Conservation (phyloP, 2,329 filamentous ascomycete genomes). For the Ilyonectria mors-panacis region DNA sequence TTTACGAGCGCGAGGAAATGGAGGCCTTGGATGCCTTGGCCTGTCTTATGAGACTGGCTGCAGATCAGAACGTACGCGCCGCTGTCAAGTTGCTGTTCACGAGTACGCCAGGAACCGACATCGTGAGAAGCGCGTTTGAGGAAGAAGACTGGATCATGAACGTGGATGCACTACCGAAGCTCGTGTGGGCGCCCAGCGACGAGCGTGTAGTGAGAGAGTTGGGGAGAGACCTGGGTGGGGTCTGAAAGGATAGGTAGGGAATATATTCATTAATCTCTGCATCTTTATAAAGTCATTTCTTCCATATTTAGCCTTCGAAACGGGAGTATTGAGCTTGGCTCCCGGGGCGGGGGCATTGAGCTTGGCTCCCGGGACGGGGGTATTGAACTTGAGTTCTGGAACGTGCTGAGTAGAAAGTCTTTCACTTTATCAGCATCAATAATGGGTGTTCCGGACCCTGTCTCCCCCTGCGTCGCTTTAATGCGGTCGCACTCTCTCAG, state of each 20-base stretch:
- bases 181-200: constrained; percentile 26
- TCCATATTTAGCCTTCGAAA: no score
- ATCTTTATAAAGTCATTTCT: no score
- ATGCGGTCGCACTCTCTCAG: constrained; percentile 1
- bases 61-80: constrained; percentile 3
- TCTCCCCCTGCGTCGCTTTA: neutral
- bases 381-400: neutral
- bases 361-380: no score
- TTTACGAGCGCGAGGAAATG: constrained; percentile 11
- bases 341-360: no score
- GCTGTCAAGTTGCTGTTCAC: constrained; percentile 36
- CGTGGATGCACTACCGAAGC: constrained; percentile 28
- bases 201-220: constrained; percentile 9
- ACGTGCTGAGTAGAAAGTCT: neutral
- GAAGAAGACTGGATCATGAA: constrained; percentile 29
- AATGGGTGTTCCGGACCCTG: neutral
- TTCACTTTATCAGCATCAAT: neutral
- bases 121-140: constrained; percentile 30
- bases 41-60: neutral
- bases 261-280: no score
- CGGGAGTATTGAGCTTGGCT: no score
- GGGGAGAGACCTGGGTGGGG: neutral
- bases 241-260: neutral
- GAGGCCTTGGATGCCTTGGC: constrained; percentile 2
- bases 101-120: constrained; percentile 28